Conservation (phyloP, 1,139 yeast species). For the Meyerozyma elateridarum region DNA sequence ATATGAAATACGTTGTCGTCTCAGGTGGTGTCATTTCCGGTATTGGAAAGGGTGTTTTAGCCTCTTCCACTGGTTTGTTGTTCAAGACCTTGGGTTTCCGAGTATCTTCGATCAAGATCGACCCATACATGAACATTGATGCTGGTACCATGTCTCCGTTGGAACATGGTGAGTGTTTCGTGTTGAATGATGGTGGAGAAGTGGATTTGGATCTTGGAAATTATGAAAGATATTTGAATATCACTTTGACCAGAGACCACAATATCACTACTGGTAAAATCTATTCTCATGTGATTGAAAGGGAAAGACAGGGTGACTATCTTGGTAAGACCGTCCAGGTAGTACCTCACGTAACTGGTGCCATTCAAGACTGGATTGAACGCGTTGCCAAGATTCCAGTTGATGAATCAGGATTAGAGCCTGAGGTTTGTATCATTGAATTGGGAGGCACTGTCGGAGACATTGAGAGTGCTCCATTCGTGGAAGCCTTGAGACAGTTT, state of each 20-base stretch:
- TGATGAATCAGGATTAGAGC: slow-evolving; percentile 82
- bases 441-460: slow-evolving; percentile 99
- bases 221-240: slow-evolving; percentile 92
- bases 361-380: slow-evolving; percentile 98
- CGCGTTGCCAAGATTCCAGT: slow-evolving; percentile 88
- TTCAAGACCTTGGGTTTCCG: slow-evolving; percentile 90
- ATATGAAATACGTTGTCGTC: slow-evolving; percentile 95
- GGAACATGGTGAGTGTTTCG: slow-evolving; percentile 99
- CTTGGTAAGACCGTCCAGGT: slow-evolving; percentile 99
- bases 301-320: slow-evolving; percentile 95
- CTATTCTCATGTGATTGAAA: slow-evolving; percentile 88
- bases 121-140: slow-evolving; percentile 98
- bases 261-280: slow-evolving; percentile 98
- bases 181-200: slow-evolving; percentile 97
- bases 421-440: slow-evolving; percentile 93
- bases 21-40: slow-evolving; percentile 99
- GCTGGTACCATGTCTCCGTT: slow-evolving; percentile 99
- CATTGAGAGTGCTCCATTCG: slow-evolving; percentile 97
- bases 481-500: slow-evolving; percentile 97
- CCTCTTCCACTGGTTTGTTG: slow-evolving; percentile 93
- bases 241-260: slow-evolving; percentile 88
- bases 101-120: slow-evolving; percentile 96
- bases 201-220: slow-evolving; percentile 97
- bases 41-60: slow-evolving; percentile 96
- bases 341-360: slow-evolving; percentile 95